Evolutionary conservation across 202 grass and related monocot genomes (phyloP).

Genomic region (Zoysia matrella): DNA sequence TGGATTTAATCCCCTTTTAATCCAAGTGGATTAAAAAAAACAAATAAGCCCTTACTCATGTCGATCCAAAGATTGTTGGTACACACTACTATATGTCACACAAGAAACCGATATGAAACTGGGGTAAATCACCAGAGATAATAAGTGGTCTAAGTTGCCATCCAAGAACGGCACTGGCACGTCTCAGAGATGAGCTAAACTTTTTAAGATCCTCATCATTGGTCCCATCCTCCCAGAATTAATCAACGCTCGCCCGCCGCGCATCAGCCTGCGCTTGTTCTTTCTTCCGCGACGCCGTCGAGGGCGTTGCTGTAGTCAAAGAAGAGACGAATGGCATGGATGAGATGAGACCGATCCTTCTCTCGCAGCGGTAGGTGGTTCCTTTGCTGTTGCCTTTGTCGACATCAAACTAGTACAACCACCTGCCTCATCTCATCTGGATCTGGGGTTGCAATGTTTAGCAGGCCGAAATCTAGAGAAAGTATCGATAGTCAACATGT

Average conservation of each 20-base stretch:
- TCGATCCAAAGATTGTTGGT: not conserved
- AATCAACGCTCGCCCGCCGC: not conserved
- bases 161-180: conserved; percentile 20
- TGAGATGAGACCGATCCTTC: too few species aligned
- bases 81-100: not conserved
- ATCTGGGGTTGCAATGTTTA: too few species aligned
- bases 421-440: not conserved
- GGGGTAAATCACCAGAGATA: not conserved
- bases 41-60: not conserved
- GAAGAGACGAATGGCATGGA: not conserved
- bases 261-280: not conserved
- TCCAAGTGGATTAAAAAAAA: too few species aligned
- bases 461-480: too few species aligned
- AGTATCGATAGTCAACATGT: too few species aligned
- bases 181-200: conserved; percentile 12
- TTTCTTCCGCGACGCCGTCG: not conserved
- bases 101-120: conserved; percentile 18
- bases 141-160: not conserved
- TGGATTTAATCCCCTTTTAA: too few species aligned
- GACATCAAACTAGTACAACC: not conserved
- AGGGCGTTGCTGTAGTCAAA: not conserved
- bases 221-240: not conserved
- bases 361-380: not conserved
- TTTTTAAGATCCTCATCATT: not conserved
- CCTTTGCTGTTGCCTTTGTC: not conserved